Percentiles rank a stretch among this genome's conserved stretches.
phyloP scores from a whole-genome alignment of 352 stramenopile species.

The Salisapilia sapeloensis region DNA sequence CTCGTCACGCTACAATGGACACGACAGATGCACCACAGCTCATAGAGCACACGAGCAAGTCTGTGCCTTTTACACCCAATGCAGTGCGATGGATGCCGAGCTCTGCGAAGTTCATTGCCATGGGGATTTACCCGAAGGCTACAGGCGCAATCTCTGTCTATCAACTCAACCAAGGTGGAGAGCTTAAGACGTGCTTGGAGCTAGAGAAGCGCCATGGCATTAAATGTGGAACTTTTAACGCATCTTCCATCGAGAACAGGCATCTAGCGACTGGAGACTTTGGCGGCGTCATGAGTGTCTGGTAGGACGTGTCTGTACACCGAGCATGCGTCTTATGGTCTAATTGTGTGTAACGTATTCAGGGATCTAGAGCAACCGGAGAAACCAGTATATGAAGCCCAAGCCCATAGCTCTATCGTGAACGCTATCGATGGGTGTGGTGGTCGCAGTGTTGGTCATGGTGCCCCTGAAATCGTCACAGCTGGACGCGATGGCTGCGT shows the following conservation, averaged over 20 bases:
- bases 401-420: conserved; percentile 88
- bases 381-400: conserved; percentile 68
- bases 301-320: conserved; percentile 8
- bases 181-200: conserved; percentile 46
- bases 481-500: conserved; percentile 89
- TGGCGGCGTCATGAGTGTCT: conserved; percentile 56
- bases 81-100: conserved; percentile 91
- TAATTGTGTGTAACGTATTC: not conserved
- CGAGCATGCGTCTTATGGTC: not conserved
- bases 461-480: conserved; percentile 90
- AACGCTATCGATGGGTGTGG: conserved; percentile 93
- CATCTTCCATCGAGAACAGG: conserved; percentile 77
- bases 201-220: conserved; percentile 81
- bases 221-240: conserved; percentile 94
- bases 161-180: conserved; percentile 80
- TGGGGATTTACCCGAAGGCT: conserved; percentile 87
- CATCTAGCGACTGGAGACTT: conserved; percentile 79
- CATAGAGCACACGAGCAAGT: conserved; percentile 92
- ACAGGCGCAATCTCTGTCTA: conserved; percentile 87
- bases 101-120: conserved; percentile 84
- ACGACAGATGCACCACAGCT: conserved; percentile 92
- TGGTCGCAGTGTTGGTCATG: conserved; percentile 75
- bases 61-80: conserved; percentile 88
- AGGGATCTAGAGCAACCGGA: conserved; percentile 74
- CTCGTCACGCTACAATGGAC: conserved; percentile 73